Evolutionary conservation across 306 rosid species (phyloP), one percentile per base, ranked within the genome.

Genomic region (Cicer arietinum): DNA sequence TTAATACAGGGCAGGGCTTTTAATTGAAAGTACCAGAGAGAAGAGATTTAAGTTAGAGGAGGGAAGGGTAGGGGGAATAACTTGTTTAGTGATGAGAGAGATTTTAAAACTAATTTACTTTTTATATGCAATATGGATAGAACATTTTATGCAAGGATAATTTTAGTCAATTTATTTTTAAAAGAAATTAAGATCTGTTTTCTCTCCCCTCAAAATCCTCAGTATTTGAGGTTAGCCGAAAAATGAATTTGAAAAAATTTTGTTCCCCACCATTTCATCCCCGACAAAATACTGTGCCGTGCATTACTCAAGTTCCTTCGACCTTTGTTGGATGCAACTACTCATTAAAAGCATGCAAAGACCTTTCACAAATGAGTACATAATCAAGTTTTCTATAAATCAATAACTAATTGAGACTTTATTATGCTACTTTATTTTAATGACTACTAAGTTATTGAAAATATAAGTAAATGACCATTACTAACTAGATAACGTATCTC

Each of bases 391-490:
- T 22, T 25, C 22, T 25, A 11, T 8, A 5, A 20, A 22, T 11
- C 13, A 57, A 57, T 22, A 57, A 57, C 40, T 20, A 57, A 16
- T 54, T 8, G 60, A 25, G 37, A 22, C 40, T 57, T 52, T 10
- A 22, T 20, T 5, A 25, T 0, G 40, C 41, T 57, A 10, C 7
- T 57, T 57, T 46, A 18, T 54, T 18, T 54, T 18, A 20, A 16
- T 11, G 6, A 18, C 6, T 7, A 18, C 18, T 54, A 18, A 17
- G 37, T 54, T 54, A 18, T 18, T 54, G 12, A 54, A 54, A 18
- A 54, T 54, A 54, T 17, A 54, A 54, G 35, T 54, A 54, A 58
- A 58, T 22, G 64, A 20, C 7, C 8, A 58, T 58, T 58, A 25
- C n/a, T 58, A 58, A 6, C n/a, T 58, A 58, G 11, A 58, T 25